phyloP scores from a whole-genome alignment of 495 filamentous ascomycete genomes.

The Trichoderma reesei region DNA sequence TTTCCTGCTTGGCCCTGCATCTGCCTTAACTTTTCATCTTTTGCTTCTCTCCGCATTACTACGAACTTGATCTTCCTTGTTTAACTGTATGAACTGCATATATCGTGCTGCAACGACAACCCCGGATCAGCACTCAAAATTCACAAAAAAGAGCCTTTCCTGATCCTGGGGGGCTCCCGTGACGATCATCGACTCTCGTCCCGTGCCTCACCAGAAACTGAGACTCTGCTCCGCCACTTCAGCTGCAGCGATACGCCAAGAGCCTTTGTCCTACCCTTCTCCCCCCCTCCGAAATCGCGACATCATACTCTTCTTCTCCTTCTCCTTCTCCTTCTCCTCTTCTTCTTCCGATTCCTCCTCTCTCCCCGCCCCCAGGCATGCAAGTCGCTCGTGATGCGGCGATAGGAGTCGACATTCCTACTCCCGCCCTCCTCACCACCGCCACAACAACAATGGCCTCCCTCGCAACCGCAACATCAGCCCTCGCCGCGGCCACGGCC shows the following conservation, averaged over 20 bases:
- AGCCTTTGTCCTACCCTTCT: too few species aligned
- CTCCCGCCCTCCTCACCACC: slow-evolving; percentile 20
- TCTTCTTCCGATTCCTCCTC: not conserved
- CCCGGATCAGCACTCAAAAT: too few species aligned
- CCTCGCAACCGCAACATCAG: slow-evolving; percentile 13
- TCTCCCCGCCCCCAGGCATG: not conserved
- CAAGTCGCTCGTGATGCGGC: slow-evolving; percentile 1
- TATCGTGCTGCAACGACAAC: too few species aligned
- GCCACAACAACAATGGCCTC: slow-evolving; percentile 13
- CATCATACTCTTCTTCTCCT: not conserved
- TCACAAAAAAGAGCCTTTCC: too few species aligned
- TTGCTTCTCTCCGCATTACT: too few species aligned
- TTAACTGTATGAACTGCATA: too few species aligned
- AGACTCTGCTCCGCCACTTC: too few species aligned
- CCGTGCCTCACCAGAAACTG: too few species aligned
- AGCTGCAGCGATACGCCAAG: too few species aligned
- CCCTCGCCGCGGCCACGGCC: slow-evolving; percentile 20
- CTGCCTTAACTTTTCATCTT: not conserved
- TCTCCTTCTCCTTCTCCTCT: not conserved
- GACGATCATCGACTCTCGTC: too few species aligned
- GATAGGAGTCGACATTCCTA: slow-evolving; percentile 22
- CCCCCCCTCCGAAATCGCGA: not conserved
- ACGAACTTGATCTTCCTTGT: too few species aligned
- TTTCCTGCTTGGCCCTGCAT: not conserved
- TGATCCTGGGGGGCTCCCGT: too few species aligned